Percentiles rank a stretch among this genome's conserved stretches.
phyloP scores from a whole-genome alignment of 768 basidiomycete genomes.

The Tylopilus rubrobrunneus region DNA sequence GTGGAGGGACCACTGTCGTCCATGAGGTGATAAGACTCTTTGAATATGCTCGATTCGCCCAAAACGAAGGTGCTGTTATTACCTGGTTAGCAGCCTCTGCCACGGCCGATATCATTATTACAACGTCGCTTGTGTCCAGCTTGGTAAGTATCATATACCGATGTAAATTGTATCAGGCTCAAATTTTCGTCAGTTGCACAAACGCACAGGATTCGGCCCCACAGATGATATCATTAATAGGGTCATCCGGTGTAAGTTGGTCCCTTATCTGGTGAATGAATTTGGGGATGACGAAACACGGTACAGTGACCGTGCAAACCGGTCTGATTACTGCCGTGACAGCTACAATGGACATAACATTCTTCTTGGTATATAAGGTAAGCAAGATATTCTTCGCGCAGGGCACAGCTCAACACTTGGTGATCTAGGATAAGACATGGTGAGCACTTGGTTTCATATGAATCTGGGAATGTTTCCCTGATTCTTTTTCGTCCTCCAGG shows the following conservation, averaged over 20 bases:
- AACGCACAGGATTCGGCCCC: conserved; percentile 36
- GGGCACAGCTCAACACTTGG: not conserved
- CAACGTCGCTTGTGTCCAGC: conserved; percentile 39
- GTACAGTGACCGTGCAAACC: conserved; percentile 30
- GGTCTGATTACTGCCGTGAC: conserved; percentile 13
- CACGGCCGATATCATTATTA: conserved; percentile 41
- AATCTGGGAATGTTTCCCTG: not conserved
- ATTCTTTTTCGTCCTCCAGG: not conserved
- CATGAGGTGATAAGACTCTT: too few species aligned
- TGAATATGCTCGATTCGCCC: conserved; percentile 32
- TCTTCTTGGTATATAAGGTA: conserved; percentile 20
- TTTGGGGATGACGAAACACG: not conserved
- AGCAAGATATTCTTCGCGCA: not conserved
- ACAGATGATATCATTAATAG: conserved; percentile 38
- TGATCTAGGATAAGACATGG: conserved; percentile 2
- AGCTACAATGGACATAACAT: conserved; percentile 16
- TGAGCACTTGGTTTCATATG: not conserved
- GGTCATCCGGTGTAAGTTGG: conserved; percentile 36
- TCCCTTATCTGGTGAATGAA: not conserved
- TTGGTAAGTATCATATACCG: conserved; percentile 28
- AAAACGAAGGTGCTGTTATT: conserved; percentile 32
- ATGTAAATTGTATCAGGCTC: not conserved
- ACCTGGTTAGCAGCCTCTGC: conserved; percentile 43
- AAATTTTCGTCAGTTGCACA: conserved; percentile 23
- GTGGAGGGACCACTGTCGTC: too few species aligned